A percentile compares a stretch with the other conserved stretches of the same genome.
These are phyloP conservation scores for Rosa persica DNA, from an alignment of 306 rosid genomes.

Conservation along the genomic window DNA sequence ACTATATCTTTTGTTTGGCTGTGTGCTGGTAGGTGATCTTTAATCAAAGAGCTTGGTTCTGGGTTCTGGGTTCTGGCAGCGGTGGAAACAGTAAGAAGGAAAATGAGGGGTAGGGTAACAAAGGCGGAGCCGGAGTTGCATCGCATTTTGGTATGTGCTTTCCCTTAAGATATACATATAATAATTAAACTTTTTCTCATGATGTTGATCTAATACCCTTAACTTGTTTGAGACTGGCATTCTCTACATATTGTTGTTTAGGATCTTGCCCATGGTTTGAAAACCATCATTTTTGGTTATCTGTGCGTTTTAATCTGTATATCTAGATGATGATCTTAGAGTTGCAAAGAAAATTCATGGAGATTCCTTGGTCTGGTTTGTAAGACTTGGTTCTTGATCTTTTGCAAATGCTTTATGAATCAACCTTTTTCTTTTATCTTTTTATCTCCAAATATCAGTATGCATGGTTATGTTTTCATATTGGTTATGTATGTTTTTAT, in stretches of 20 bases:
- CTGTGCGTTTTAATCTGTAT: conserved; percentile 58
- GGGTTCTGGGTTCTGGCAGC: too few species aligned
- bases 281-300: neutral
- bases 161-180: neutral
- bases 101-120: too few species aligned
- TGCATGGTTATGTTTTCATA: too few species aligned
- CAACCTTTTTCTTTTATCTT: neutral
- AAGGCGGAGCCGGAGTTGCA: too few species aligned
- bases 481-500: too few species aligned
- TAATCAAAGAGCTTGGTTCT: too few species aligned
- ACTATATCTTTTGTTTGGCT: too few species aligned
- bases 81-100: too few species aligned
- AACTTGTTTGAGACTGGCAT: neutral
- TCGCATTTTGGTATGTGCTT: neutral
- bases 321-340: conserved; percentile 56
- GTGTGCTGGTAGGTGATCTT: too few species aligned
- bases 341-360: conserved; percentile 64
- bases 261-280: conserved; percentile 8
- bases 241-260: neutral
- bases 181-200: neutral
- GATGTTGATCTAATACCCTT: neutral
- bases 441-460: neutral
- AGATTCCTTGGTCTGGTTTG: conserved; percentile 44
- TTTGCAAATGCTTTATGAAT: neutral
- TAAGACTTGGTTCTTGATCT: neutral